These are phyloP conservation scores for Takashimella tepidaria DNA, from an alignment of 1,284 basidiomycete species.

Conservation along the genomic window DNA sequence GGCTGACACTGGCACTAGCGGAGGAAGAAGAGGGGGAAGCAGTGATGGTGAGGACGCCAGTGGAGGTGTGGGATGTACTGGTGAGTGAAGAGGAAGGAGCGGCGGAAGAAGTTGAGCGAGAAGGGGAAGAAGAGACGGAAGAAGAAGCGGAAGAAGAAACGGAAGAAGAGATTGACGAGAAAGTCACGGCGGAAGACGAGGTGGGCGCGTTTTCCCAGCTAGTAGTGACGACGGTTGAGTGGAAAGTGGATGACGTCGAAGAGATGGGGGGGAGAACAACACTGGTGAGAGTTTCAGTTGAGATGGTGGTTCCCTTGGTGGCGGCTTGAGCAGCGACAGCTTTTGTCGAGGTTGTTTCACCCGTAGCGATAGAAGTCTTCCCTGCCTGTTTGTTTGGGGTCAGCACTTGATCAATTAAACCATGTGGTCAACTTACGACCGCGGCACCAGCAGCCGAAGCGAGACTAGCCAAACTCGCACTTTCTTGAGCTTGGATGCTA, in stretches of 20 bases:
- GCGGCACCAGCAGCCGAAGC: conserved; percentile 6
- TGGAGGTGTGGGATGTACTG: not conserved
- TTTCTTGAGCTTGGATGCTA: conserved; percentile 7
- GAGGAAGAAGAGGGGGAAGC: conserved; percentile 3
- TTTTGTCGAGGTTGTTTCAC: not conserved
- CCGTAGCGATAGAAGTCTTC: not conserved
- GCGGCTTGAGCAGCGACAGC: conserved; percentile 10
- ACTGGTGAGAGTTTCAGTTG: not conserved
- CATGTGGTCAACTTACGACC: conserved; percentile 8
- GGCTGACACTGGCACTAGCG: not conserved
- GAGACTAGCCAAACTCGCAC: conserved; percentile 7
- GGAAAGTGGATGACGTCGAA: not conserved
- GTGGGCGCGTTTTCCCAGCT: not conserved
- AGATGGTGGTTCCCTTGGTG: conserved; percentile 8
- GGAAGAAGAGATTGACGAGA: not conserved
- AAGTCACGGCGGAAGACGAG: not conserved
- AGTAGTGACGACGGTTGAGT: not conserved
- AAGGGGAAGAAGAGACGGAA: not conserved
- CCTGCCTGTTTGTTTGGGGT: too few species aligned
- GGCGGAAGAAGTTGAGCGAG: not conserved
- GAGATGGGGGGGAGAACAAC: not conserved
- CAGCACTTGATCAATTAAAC: not conserved
- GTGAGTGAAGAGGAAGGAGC: not conserved
- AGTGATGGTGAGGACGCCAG: not conserved
- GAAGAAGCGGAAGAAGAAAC: not conserved